Conservation (phyloP, 2,329 filamentous ascomycete species). For the Pseudocercospora cruenta region DNA sequence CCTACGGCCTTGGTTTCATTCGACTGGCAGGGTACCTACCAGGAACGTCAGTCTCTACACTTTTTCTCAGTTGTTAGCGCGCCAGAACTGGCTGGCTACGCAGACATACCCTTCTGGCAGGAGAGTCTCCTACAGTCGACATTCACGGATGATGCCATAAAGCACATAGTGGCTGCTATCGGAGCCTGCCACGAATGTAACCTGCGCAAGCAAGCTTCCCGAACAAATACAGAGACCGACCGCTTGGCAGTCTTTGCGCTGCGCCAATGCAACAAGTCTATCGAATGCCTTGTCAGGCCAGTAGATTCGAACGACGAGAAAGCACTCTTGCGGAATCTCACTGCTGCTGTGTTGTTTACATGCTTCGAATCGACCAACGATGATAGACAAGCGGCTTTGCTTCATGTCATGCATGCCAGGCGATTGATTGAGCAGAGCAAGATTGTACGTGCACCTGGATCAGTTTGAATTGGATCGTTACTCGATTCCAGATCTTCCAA, state of each 20-base stretch:
- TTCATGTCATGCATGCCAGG: constrained; percentile 2
- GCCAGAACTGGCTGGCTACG: constrained; percentile 3
- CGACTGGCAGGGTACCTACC: constrained; percentile 4
- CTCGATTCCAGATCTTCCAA: not conserved
- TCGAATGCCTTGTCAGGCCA: constrained; percentile 8
- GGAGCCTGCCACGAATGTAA: constrained; percentile 16
- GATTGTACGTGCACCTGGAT: no score
- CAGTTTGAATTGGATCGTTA: no score
- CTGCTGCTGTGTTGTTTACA: constrained; percentile 13
- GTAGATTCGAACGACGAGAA: not conserved
- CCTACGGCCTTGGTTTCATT: not conserved
- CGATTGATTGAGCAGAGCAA: constrained; percentile 3
- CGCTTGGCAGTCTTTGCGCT: constrained; percentile 11
- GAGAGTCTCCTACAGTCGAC: constrained; percentile 8
- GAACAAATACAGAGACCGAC: constrained; percentile 10
- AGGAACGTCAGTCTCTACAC: constrained; percentile 8
- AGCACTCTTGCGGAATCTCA: constrained; percentile 3
- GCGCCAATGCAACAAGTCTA: constrained; percentile 18
- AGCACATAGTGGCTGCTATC: constrained; percentile 13
- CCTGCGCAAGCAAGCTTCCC: constrained; percentile 10
- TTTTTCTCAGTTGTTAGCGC: constrained; percentile 8
- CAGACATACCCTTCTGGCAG: constrained; percentile 11
- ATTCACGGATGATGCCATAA: constrained; percentile 9
- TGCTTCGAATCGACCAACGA: constrained; percentile 5
- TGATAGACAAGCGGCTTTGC: not conserved